Percentiles rank a stretch among this genome's conserved stretches.
Conservation (phyloP, 1,139 yeast genomes). For the Torulaspora pretoriensis region DNA sequence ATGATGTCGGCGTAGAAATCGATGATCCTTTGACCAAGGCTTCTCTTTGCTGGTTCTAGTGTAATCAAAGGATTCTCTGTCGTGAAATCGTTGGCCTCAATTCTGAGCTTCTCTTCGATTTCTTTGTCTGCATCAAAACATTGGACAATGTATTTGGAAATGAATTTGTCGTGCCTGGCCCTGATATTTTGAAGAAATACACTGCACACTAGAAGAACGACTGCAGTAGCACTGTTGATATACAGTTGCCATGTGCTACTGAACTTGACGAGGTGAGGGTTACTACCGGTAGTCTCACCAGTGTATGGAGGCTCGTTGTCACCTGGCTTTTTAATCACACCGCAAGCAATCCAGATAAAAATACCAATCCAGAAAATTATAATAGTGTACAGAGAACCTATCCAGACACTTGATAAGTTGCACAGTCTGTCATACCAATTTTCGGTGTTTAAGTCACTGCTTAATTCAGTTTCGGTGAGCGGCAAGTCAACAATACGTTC, state of each 20-base stretch:
- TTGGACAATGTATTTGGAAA: constrained; percentile 27
- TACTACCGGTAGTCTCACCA: constrained; percentile 24
- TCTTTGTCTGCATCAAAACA: constrained; percentile 32
- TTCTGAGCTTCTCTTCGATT: constrained; percentile 33
- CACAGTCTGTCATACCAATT: constrained; percentile 36
- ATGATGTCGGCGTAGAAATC: constrained; percentile 40
- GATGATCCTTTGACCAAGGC: constrained; percentile 29
- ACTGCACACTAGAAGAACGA: constrained; percentile 35
- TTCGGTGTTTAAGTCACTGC: constrained; percentile 25
- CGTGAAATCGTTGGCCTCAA: constrained; percentile 21
- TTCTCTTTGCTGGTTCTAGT: constrained; percentile 26
- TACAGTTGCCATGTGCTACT: constrained; percentile 41
- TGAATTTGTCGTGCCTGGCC: constrained; percentile 36
- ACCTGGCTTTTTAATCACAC: constrained; percentile 30
- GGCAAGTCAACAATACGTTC: background rate
- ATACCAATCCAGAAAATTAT: constrained; percentile 39
- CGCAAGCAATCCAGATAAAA: constrained; percentile 39
- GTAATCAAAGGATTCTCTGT: constrained; percentile 30
- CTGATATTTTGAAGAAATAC: constrained; percentile 39
- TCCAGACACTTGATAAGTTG: constrained; percentile 21
- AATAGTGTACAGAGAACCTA: constrained; percentile 37
- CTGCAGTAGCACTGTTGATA: constrained; percentile 41
- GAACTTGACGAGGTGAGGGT: constrained; percentile 28
- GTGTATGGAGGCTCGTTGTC: constrained; percentile 30
- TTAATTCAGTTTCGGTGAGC: constrained; percentile 3